phyloP scores from a whole-genome alignment of 768 basidiomycete species.

The Tulasnella sp. region DNA sequence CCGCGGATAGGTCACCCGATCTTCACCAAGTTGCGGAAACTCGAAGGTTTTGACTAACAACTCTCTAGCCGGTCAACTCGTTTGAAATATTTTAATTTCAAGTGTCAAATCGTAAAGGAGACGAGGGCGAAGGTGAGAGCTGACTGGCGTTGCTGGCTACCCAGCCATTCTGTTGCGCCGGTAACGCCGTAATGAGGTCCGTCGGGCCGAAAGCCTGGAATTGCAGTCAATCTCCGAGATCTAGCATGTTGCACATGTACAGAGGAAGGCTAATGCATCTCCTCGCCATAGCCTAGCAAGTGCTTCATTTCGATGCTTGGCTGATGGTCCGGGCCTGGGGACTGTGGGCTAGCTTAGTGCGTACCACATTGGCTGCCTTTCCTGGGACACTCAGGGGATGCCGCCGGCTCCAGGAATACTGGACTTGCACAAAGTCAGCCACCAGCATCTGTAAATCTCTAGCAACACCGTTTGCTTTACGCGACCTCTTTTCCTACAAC shows the following conservation, averaged over 20 bases:
- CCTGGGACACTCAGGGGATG: background rate
- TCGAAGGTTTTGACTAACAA: too few species aligned
- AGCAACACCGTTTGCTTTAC: background rate
- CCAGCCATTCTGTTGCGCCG: background rate
- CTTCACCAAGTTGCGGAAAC: too few species aligned
- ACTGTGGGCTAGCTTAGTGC: background rate
- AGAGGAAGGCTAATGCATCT: background rate
- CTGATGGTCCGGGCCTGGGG: background rate
- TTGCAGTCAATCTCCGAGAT: conserved; percentile 6
- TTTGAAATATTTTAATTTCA: background rate
- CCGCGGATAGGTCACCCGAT: too few species aligned
- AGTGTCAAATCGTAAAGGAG: background rate
- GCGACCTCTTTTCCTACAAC: background rate
- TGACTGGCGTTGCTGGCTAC: background rate
- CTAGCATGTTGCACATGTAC: conserved; percentile 13
- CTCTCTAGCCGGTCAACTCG: too few species aligned
- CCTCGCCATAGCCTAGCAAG: background rate
- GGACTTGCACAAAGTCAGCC: background rate
- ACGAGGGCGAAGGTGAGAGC: background rate
- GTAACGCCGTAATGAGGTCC: background rate
- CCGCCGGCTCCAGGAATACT: background rate
- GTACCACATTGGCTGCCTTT: background rate
- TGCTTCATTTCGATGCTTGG: background rate
- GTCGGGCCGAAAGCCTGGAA: conserved; percentile 12
- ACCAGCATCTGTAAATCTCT: background rate